Evolutionary conservation across 352 stramenopile genomes (phyloP).

Genomic region (Salisapilia sapeloensis): DNA sequence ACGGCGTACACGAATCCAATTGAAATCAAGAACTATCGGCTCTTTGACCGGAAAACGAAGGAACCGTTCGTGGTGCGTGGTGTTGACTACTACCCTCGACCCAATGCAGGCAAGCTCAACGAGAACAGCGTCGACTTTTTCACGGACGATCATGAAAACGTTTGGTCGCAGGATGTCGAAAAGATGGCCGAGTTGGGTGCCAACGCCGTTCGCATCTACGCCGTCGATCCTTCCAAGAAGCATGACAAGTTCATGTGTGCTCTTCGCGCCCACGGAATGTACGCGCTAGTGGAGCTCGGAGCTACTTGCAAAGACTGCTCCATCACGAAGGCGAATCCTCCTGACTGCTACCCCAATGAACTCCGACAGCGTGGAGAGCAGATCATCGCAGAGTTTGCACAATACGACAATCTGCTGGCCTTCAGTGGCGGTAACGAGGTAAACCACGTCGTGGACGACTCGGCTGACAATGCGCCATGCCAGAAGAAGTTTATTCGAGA

Average conservation of each 20-base stretch:
- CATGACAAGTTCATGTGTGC: constrained; percentile 83
- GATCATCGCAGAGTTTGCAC: constrained; percentile 66
- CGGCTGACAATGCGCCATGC: constrained; percentile 47
- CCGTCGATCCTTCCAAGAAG: constrained; percentile 61
- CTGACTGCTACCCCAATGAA: constrained; percentile 26
- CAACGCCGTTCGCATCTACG: constrained; percentile 72
- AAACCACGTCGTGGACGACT: constrained; percentile 32
- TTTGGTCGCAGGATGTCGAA: constrained; percentile 56
- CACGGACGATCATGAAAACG: constrained; percentile 44
- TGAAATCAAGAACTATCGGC: constrained; percentile 39
- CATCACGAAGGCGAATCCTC: constrained; percentile 28
- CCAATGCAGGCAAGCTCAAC: constrained; percentile 50
- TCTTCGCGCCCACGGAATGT: constrained; percentile 50
- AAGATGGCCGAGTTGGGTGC: constrained; percentile 38
- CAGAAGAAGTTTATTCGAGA: constrained; percentile 83
- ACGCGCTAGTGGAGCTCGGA: constrained; percentile 47
- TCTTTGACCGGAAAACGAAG: constrained; percentile 64
- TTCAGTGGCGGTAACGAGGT: constrained; percentile 75
- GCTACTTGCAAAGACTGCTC: constrained; percentile 33
- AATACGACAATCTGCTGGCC: constrained; percentile 72
- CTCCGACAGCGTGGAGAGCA: constrained; percentile 55
- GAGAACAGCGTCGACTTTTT: constrained; percentile 75
- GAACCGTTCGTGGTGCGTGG: constrained; percentile 55
- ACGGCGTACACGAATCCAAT: constrained; percentile 51
- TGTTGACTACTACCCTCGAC: constrained; percentile 78